Evolutionary conservation across 371 early-diverging fungal genomes (phyloP).

Genomic region (Parasitella parasitica): DNA sequence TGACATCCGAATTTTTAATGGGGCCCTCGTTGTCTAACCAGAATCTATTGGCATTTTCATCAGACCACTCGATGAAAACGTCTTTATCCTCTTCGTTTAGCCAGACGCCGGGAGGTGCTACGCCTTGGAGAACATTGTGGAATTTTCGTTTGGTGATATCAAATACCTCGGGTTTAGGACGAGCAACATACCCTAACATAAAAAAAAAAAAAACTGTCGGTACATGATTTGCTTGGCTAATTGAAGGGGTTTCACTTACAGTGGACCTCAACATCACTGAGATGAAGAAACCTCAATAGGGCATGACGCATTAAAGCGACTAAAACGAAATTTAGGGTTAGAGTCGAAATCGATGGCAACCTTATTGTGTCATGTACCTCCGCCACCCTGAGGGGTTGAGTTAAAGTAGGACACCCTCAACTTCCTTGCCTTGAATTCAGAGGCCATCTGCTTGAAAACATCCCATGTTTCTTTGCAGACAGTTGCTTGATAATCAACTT

Average conservation of each 20-base stretch:
- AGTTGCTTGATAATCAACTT: constrained; percentile 58
- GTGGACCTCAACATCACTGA: constrained; percentile 66
- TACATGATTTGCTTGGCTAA: neutral
- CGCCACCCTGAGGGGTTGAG: constrained; percentile 89
- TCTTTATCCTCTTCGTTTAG: constrained; percentile 72
- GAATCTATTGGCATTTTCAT: constrained; percentile 72
- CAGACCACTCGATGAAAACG: constrained; percentile 72
- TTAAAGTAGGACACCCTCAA: constrained; percentile 74
- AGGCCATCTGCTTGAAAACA: constrained; percentile 49
- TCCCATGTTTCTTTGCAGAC: constrained; percentile 64
- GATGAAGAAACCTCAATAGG: constrained; percentile 64
- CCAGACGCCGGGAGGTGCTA: constrained; percentile 59
- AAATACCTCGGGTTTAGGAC: constrained; percentile 80
- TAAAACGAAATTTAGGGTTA: constrained; percentile 16
- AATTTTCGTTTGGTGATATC: constrained; percentile 85
- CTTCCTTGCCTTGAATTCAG: constrained; percentile 49
- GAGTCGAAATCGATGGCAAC: neutral
- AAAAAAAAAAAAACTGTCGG: neutral
- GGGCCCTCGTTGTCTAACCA: constrained; percentile 74
- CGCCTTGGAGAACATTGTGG: constrained; percentile 90
- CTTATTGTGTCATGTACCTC: constrained; percentile 42
- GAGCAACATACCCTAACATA: constrained; percentile 63
- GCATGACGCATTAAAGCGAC: constrained; percentile 93
- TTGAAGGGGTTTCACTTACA: constrained; percentile 37
- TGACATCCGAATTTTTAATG: constrained; percentile 68